phyloP scores from a whole-genome alignment of 1,139 yeast species.

The Petasospora fabianii region DNA sequence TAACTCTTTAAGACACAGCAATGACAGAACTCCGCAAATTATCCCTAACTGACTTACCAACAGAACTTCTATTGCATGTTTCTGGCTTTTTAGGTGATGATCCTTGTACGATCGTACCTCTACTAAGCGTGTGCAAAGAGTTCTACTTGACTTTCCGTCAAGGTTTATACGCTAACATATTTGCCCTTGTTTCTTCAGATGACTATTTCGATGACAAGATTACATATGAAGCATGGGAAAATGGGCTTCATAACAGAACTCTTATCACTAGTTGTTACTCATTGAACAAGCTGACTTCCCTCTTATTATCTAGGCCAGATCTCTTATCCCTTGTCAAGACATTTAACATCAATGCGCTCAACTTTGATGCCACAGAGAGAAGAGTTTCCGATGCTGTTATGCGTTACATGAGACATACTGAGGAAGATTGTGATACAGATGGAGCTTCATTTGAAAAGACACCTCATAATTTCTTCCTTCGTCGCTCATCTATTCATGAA shows the following conservation, averaged over 20 bases:
- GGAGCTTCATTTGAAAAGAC: constrained; percentile 2
- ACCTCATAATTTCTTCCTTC: constrained; percentile 10
- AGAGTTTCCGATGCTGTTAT: constrained; percentile 3
- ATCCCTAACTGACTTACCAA: constrained; percentile 9
- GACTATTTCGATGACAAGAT: constrained; percentile 3
- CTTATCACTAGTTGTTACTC: constrained; percentile 6
- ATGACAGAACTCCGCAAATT: constrained; percentile 1
- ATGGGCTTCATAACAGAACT: constrained; percentile 1
- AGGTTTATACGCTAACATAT: constrained; percentile 8
- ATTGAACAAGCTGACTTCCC: constrained; percentile 3
- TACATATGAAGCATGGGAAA: background rate
- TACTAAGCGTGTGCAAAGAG: constrained; percentile 9
- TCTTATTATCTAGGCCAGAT: constrained; percentile 6
- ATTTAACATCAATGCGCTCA: constrained; percentile 7
- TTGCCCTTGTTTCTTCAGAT: constrained; percentile 8
- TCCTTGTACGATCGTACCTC: constrained; percentile 1
- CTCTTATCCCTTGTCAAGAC: constrained; percentile 4
- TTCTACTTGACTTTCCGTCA: constrained; percentile 9
- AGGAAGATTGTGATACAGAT: background rate
- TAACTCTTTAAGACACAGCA: background rate
- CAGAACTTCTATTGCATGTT: constrained; percentile 11
- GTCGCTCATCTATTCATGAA: background rate
- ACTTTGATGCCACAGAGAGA: constrained; percentile 11
- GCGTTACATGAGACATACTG: constrained; percentile 4
- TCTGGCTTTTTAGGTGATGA: constrained; percentile 2